Percentiles rank a stretch among this genome's conserved stretches.
Evolutionary conservation across 192 early-diverging fungal species (phyloP).

Genomic region (Borealophlyctis nickersoniae): DNA sequence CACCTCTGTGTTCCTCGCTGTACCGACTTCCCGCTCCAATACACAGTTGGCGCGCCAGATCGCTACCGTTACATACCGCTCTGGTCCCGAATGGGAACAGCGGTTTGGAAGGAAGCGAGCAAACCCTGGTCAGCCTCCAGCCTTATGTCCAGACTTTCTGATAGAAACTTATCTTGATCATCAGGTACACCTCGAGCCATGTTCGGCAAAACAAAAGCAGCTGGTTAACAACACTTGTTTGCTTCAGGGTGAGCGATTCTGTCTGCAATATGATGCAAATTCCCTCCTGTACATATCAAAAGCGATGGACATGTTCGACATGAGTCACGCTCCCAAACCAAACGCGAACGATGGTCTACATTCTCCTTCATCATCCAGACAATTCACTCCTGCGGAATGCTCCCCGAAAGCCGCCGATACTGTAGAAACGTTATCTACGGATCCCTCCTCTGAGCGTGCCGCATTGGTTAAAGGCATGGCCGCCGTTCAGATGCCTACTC

Average conservation of each 20-base stretch:
- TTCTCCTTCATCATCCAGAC: too few species aligned
- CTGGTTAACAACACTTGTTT: too few species aligned
- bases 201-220: too few species aligned
- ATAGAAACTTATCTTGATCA: conserved; percentile 97
- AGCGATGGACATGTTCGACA: conserved; percentile 98
- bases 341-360: conserved; percentile 14
- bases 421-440: conserved; percentile 12
- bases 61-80: conserved; percentile 89
- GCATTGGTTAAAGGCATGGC: conserved; percentile 68
- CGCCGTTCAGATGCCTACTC: conserved; percentile 69
- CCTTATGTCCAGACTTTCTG: conserved; percentile 86
- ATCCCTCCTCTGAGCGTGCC: conserved; percentile 47
- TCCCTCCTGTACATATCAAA: conserved; percentile 92
- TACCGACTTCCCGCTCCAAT: neutral
- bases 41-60: conserved; percentile 79
- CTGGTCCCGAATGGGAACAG: conserved; percentile 97
- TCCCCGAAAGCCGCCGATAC: conserved; percentile 9
- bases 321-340: conserved; percentile 30
- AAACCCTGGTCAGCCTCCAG: conserved; percentile 68
- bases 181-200: conserved; percentile 34
- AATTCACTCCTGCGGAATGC: neutral
- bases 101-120: conserved; percentile 85
- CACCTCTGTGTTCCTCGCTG: neutral
- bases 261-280: conserved; percentile 90
- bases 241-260: conserved; percentile 86